Base-by-base conservation (phyloP, 495 filamentous ascomycete genomes). In the Acidiella bohemica region DNA sequence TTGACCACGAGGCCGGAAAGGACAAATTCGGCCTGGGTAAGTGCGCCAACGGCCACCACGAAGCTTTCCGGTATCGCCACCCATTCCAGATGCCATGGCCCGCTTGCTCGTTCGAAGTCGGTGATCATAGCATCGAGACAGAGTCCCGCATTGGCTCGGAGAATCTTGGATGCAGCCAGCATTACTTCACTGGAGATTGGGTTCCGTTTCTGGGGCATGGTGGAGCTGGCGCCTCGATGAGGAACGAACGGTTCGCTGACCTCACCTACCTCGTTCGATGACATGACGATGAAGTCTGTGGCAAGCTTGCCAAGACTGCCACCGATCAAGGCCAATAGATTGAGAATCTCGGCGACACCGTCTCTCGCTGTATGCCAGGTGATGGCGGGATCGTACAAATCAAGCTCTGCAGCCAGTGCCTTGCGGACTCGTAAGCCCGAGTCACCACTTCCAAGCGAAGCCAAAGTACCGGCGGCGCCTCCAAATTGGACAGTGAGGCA, bases 181-280 rank as follows among this genome's bases (percentile, higher is more conserved):
- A 70, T 70, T 10, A 71, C 64, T 42, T 71, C 67, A 30, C 58
- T 64, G 0, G 66, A 69, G 19, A 72, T 72, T 2, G 68, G 68
- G 37, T 72, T 72, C 18, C 66, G 58, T 47, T 71, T 72, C 49
- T 72, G 68, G 16, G 68, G 68, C 68, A 72, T 72, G 1, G 68
- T 72, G 1, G 62, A 66, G 9, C 64, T 67, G 6, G 67, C 66
- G 8, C 68, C 68, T 10, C 68, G 63, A 46, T 71, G 67, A 9
- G 65, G 67, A 8, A 70, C 65, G 38, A 70, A 72, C 1, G 67
- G 68, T 44, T 72, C 68, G 2, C 63, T 58, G n/a, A 71, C 65
- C 42, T 72, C 68, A n/a, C 63, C 56, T 11, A 69, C 43, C 46
- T 72, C 68, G 42, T 67, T 72, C 0, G 66, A 67, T 7, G 64